phyloP scores from a whole-genome alignment of 2,329 filamentous ascomycete genomes.

The Shiraia bambusicola region DNA sequence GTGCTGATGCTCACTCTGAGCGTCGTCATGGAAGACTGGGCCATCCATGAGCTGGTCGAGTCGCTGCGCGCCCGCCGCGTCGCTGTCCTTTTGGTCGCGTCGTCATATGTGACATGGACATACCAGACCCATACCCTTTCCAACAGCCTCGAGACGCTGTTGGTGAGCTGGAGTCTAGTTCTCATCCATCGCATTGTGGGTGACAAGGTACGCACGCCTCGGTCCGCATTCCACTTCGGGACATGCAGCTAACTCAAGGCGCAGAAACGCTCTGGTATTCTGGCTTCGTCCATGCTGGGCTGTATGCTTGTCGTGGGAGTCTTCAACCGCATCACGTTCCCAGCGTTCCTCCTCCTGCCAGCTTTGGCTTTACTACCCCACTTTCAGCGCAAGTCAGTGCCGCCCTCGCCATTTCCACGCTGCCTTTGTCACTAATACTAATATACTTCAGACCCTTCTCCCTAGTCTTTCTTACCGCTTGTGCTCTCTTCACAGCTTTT shows the following conservation, averaged over 20 bases:
- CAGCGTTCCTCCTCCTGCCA: constrained; percentile 85
- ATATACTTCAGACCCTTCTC: constrained; percentile 52
- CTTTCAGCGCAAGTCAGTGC: constrained; percentile 73
- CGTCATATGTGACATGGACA: constrained; percentile 98
- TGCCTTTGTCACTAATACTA: constrained; percentile 2
- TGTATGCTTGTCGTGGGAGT: constrained; percentile 80
- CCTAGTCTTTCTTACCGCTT: constrained; percentile 63
- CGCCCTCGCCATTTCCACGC: background rate
- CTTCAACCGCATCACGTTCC: constrained; percentile 97
- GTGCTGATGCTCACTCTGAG: constrained; percentile 91
- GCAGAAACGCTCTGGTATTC: constrained; percentile 72
- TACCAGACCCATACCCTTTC: constrained; percentile 98
- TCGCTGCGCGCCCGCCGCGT: constrained; percentile 69
- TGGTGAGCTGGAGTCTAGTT: constrained; percentile 91
- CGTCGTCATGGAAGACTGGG: constrained; percentile 98
- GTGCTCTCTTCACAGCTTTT: constrained; percentile 66
- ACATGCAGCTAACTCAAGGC: constrained; percentile 36
- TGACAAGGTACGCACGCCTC: constrained; percentile 63
- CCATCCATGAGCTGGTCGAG: constrained; percentile 84
- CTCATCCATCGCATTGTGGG: constrained; percentile 83
- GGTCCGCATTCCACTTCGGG: constrained; percentile 25
- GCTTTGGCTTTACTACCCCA: constrained; percentile 81
- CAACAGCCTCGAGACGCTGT: constrained; percentile 91
- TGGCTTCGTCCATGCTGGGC: constrained; percentile 76
- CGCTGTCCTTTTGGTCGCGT: constrained; percentile 83